Evolutionary conservation across 2,329 filamentous ascomycete species (phyloP).

Genomic region (Lachnellula cervina): DNA sequence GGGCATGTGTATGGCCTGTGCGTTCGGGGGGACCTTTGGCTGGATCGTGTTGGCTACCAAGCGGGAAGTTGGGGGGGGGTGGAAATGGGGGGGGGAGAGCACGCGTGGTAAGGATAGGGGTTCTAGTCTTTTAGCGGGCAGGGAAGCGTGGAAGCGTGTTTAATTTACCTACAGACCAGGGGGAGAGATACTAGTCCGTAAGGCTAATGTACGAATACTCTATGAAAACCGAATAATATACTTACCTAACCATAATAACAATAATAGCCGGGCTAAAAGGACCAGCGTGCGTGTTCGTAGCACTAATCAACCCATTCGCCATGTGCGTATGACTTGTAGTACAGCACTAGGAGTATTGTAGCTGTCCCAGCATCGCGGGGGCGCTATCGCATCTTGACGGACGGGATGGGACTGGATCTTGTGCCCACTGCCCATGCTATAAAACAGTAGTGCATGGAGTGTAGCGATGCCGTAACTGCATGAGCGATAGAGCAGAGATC

Average conservation of each 20-base stretch:
- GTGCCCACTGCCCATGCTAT: background rate
- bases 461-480: background rate
- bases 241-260: background rate
- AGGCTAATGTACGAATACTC: background rate
- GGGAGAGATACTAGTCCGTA: background rate
- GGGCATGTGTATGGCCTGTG: constrained; percentile 25
- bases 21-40: constrained; percentile 14
- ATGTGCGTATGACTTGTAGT: background rate
- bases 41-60: constrained; percentile 23
- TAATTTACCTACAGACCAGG: background rate
- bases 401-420: background rate
- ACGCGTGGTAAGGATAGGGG: background rate
- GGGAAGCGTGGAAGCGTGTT: constrained; percentile 1
- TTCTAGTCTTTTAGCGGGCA: background rate
- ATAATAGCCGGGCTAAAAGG: background rate
- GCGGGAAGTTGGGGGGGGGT: constrained; percentile 19
- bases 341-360: background rate
- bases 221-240: background rate
- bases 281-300: constrained; percentile 1
- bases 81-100: background rate
- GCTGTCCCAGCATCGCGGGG: background rate
- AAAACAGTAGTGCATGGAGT: background rate
- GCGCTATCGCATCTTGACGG: background rate
- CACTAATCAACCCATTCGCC: background rate
- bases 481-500: background rate